These are phyloP conservation scores for Arabidopsis lyrata DNA, from an alignment of 441 rosid species.

Conservation along the genomic window DNA sequence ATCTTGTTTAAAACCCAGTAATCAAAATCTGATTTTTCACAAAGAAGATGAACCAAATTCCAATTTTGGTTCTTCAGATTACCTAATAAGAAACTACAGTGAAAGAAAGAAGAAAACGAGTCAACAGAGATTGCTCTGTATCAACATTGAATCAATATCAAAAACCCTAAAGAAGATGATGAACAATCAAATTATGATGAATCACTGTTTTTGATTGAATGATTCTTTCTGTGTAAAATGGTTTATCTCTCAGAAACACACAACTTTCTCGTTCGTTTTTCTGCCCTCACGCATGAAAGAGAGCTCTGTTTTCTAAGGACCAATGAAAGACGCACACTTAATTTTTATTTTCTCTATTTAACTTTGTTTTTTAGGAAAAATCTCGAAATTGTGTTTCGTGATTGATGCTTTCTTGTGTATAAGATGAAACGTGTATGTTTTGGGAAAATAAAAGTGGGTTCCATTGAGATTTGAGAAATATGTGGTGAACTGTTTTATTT, in stretches of 20 bases:
- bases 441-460: constrained; percentile 34
- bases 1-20: not conserved
- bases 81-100: not conserved
- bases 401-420: constrained; percentile 2
- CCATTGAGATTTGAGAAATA: constrained; percentile 16
- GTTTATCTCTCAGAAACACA: constrained; percentile 37
- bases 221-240: constrained; percentile 35
- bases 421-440: constrained; percentile 24
- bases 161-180: not conserved
- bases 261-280: constrained; percentile 50
- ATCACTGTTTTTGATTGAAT: not conserved
- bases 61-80: not conserved
- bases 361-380: too few species aligned
- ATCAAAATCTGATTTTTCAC: constrained; percentile 30
- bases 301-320: constrained; percentile 24
- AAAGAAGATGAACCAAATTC: not conserved
- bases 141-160: constrained; percentile 27
- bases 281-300: constrained; percentile 20
- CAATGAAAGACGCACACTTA: constrained; percentile 42
- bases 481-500: constrained; percentile 10
- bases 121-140: constrained; percentile 18
- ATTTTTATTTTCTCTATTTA: not conserved
- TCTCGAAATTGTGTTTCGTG: too few species aligned
- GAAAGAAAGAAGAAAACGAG: constrained; percentile 9
- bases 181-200: not conserved